These are phyloP conservation scores for Hansenula sp. DNA, from an alignment of 1,139 yeast genomes.

Conservation along the genomic window DNA sequence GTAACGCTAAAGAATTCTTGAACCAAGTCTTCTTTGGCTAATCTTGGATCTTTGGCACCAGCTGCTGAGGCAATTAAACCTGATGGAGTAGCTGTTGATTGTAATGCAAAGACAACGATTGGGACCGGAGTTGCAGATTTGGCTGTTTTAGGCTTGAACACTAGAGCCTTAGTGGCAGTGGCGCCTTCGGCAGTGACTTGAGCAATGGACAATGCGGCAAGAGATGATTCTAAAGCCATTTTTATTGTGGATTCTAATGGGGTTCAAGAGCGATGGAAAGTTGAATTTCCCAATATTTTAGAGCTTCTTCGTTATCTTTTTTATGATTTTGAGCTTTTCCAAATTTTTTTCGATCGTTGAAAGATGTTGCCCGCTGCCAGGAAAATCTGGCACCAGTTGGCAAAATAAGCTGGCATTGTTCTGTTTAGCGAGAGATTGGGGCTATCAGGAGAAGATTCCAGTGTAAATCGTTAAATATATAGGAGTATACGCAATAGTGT, in stretches of 20 bases:
- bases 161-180: slow-evolving; percentile 63
- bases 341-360: no score
- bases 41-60: slow-evolving; percentile 77
- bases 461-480: no score
- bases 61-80: slow-evolving; percentile 63
- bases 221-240: slow-evolving; percentile 59
- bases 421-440: no score
- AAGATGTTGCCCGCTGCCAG: no score
- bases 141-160: slow-evolving; percentile 90
- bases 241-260: not conserved
- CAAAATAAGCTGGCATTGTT: no score
- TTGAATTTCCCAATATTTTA: no score
- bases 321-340: no score
- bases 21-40: slow-evolving; percentile 80
- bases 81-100: slow-evolving; percentile 67
- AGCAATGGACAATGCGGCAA: slow-evolving; percentile 52
- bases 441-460: no score
- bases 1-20: slow-evolving; percentile 58
- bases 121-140: slow-evolving; percentile 82
- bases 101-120: slow-evolving; percentile 73
- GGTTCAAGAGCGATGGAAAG: no score
- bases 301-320: no score
- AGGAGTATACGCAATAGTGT: no score
- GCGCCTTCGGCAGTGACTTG: slow-evolving; percentile 41
- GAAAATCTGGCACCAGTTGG: no score